phyloP scores from a whole-genome alignment of 495 filamentous ascomycete genomes.

The Barbatosphaeria neglecta region DNA sequence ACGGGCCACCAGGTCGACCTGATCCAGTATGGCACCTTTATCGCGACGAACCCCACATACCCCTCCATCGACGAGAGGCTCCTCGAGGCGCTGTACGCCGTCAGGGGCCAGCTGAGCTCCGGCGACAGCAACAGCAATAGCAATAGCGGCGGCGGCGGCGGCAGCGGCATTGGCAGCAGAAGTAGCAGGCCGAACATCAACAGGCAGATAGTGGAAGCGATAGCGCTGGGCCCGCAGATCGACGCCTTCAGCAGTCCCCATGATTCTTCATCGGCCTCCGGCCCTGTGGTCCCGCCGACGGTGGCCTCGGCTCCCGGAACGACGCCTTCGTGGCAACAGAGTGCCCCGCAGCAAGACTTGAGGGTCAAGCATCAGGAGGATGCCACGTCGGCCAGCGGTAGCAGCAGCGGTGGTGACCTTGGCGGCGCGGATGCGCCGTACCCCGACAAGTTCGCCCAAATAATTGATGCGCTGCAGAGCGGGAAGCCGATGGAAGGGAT shows the following conservation, averaged over 20 bases:
- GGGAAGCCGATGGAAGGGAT: slow-evolving; percentile 84
- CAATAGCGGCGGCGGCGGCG: too few species aligned
- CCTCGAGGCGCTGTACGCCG: not conserved
- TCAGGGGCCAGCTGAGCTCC: not conserved
- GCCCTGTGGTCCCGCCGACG: too few species aligned
- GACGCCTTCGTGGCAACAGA: not conserved
- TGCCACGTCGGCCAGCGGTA: not conserved
- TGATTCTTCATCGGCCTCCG: too few species aligned
- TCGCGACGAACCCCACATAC: not conserved
- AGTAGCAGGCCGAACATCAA: not conserved
- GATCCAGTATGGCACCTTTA: not conserved
- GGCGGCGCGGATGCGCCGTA: slow-evolving; percentile 47
- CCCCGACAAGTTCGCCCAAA: slow-evolving; percentile 76
- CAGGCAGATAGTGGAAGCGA: not conserved
- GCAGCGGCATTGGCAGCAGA: too few species aligned
- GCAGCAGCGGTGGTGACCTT: slow-evolving; percentile 1
- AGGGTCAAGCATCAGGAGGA: not conserved
- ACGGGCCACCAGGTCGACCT: not conserved
- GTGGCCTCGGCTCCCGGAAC: too few species aligned
- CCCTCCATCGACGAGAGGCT: not conserved
- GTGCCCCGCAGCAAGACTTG: not conserved
- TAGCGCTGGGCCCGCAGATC: not conserved
- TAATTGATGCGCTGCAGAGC: slow-evolving; percentile 76
- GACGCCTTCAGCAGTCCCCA: too few species aligned
- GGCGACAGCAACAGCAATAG: too few species aligned